Evolutionary conservation across 768 basidiomycete species (phyloP), one percentile per base, ranked within the genome.

Genomic region (Amanita rubescens): DNA sequence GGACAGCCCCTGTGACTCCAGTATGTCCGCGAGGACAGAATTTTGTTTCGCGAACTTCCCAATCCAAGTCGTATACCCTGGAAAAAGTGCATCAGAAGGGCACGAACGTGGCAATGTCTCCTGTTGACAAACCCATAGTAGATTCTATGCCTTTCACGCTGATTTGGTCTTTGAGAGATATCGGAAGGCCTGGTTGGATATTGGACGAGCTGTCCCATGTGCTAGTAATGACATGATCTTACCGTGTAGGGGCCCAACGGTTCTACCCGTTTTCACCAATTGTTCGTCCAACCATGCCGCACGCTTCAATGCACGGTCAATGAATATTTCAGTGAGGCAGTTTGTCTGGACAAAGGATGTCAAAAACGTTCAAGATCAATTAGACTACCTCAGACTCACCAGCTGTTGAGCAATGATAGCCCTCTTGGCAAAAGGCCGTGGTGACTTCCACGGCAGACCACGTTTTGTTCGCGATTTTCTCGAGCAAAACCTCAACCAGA

Each of bases 321-420:
- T 76, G 60, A 87, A 90, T n/a, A 90, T 82, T 65, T 91, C 89
- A 0, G 89, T 91, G 34, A 92, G 63, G 63, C 90, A 91, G 58
- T 90, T 90, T 5, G 81, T 81, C 87, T 89, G 60, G 43, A 35
- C 19, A 38, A 22, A 47, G 32, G 14, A 5, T 25, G 54, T 20
- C 19, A 48, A n/a, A 4, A n/a, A 10, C 7, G 42, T 22, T 24
- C 11, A 8, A 49, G 49, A 27, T 27, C 46, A 22, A 41, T 33
- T 9, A 17, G 4, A 19, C 19, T 7, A 30, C 24, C 11, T n/a
- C 51, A 34, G 11, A 63, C 77, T 61, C 51, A 87, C 87, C 14
- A 90, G 63, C 59, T 90, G 88, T 43, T 93, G 89, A 3, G 89
- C 89, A 41, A 93, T 66, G 41, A 87, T 76, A 0, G 90, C 90